A percentile compares a stretch with the other conserved stretches of the same genome.
phyloP scores from a whole-genome alignment of 2,329 filamentous ascomycete species.

The Fusarium sublunatum region DNA sequence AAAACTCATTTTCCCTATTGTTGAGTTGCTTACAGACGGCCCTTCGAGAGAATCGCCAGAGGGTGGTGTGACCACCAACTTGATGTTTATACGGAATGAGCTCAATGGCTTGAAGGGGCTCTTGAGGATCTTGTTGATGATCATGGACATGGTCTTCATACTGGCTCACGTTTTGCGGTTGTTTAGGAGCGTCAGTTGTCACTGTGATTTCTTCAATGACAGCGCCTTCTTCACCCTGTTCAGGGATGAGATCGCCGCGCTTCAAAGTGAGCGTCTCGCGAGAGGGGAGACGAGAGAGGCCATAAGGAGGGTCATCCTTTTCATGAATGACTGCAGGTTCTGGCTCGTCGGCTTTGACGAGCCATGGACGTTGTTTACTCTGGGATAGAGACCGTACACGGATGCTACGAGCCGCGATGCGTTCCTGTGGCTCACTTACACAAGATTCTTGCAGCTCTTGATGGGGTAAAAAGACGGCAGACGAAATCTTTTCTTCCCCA shows the following conservation, averaged over 20 bases:
- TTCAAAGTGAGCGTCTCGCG: constrained; percentile 47
- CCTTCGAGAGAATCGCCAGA: constrained; percentile 94
- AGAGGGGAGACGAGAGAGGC: constrained; percentile 44
- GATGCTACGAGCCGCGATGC: constrained; percentile 58
- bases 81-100: constrained; percentile 97
- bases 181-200: constrained; percentile 48
- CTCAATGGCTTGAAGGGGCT: constrained; percentile 89
- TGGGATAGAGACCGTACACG: constrained; percentile 58
- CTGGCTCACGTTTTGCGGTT: constrained; percentile 54
- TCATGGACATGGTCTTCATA: constrained; percentile 64
- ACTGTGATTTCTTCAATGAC: constrained; percentile 56
- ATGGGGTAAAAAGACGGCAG: constrained; percentile 84
- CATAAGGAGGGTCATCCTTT: constrained; percentile 36
- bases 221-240: constrained; percentile 54
- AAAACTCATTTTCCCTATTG: constrained; percentile 98
- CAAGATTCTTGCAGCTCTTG: constrained; percentile 62
- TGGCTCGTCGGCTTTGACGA: constrained; percentile 67
- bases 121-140: constrained; percentile 61
- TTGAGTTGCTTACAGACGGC: constrained; percentile 99
- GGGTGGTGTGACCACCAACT: constrained; percentile 94
- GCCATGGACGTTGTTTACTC: constrained; percentile 61
- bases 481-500: constrained; percentile 87
- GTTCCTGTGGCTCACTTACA: constrained; percentile 47
- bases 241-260: constrained; percentile 49
- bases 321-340: constrained; percentile 50